Conservation (phyloP, 2,329 filamentous ascomycete genomes). For the Xylariaceae sp. region DNA sequence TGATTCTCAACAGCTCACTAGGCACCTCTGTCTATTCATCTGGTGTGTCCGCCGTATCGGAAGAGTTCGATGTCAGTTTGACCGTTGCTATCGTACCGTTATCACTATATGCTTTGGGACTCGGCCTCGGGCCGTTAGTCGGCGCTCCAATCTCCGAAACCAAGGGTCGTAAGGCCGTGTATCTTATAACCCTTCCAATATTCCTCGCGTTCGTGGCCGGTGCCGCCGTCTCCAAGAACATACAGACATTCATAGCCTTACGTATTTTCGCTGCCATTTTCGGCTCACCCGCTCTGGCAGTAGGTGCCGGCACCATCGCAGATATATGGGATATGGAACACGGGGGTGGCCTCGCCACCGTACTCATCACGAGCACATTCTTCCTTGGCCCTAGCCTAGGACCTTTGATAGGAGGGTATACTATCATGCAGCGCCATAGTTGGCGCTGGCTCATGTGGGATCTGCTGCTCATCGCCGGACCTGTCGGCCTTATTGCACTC, state of each 20-base stretch:
- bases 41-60: slow-evolving; percentile 40
- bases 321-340: slow-evolving; percentile 42
- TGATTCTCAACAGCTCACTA: slow-evolving; percentile 39
- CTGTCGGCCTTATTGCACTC: slow-evolving; percentile 32
- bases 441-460: slow-evolving; percentile 53
- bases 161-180: slow-evolving; percentile 50
- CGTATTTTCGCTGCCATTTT: slow-evolving; percentile 53
- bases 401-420: slow-evolving; percentile 45
- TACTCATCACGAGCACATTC: slow-evolving; percentile 50
- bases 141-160: slow-evolving; percentile 56
- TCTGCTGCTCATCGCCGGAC: slow-evolving; percentile 41
- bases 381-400: slow-evolving; percentile 31
- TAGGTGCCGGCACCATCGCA: slow-evolving; percentile 45
- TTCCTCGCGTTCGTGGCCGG: slow-evolving; percentile 54
- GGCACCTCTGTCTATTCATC: slow-evolving; percentile 51
- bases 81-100: slow-evolving; percentile 54
- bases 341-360: slow-evolving; percentile 39
- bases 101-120: slow-evolving; percentile 55
- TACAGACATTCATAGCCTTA: slow-evolving; percentile 48
- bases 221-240: slow-evolving; percentile 45
- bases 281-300: slow-evolving; percentile 44
- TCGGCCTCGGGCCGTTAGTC: slow-evolving; percentile 56
- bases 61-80: slow-evolving; percentile 48
- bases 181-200: slow-evolving; percentile 42
- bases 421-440: slow-evolving; percentile 36